Base-by-base conservation (phyloP, 2,329 filamentous ascomycete species). In the Lojkania enalia region DNA sequence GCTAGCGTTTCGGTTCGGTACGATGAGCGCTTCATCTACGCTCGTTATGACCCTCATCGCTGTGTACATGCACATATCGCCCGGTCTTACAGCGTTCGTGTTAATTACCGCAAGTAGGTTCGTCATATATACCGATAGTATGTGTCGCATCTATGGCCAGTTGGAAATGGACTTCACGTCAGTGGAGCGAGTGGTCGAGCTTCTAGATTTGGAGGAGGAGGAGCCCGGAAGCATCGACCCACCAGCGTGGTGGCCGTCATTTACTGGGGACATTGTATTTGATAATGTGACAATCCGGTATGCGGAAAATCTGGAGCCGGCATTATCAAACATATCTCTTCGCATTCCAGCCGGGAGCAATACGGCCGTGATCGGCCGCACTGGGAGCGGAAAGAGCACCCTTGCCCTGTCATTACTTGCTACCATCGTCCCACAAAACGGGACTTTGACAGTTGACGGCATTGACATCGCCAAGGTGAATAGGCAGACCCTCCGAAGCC, bases 151-250 rank as follows among this genome's bases (percentile, higher is more conserved):
- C 46, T 95, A 95, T 58, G 90, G 90, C 2, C 83, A 88, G 60
- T 77, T 96, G 1, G 90, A 96, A 64, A 90, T 96, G 80, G 87
- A 95, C 62, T 95, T 95, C 55, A 90, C 95, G 0, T 91, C 87
- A 0, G 88, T 96, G 0, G 90, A 96, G 70, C 82, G 90, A 30
- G 85, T 96, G 0, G 83, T 94, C 7, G 88, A 94, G 66, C 78
- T 96, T 0, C 77, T 94, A 1, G 81, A 88, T 46, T 79, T 96
- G 0, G 87, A 91, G 13, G 82, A 88, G 62, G 90, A 96, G 64
- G 74, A 82, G 0, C 76, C 74, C 0, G 90, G 89, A 1, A 77
- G 80, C 1, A 69, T 88, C 2, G 71, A 80, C 1, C 89, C 89
- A 0, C 87, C 88, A 0, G 83, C 86, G 0, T 80, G 81, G 38